Percentiles rank a stretch among this genome's conserved stretches.
phyloP scores from a whole-genome alignment of 73 alveolate genomes.

The Tetrahymena borealis region DNA sequence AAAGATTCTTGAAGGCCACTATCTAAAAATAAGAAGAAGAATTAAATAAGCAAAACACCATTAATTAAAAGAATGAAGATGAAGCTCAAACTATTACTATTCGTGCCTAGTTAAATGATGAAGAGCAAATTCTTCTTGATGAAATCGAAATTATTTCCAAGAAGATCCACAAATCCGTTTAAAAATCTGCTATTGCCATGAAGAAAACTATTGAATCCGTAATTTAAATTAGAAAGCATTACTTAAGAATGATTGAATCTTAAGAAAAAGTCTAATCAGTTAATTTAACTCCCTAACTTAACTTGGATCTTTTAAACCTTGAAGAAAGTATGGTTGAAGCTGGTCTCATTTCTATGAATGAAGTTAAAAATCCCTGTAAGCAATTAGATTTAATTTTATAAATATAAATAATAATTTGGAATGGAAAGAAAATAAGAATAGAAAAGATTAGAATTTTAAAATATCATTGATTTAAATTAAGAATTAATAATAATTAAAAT shows the following conservation, averaged over 20 bases:
- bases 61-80: not conserved
- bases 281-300: not conserved
- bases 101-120: not conserved
- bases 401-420: no score
- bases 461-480: no score
- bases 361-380: not conserved
- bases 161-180: not conserved
- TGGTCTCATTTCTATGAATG: not conserved
- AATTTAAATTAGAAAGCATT: not conserved
- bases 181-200: not conserved
- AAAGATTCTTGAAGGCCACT: not conserved
- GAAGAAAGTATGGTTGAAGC: slow-evolving; percentile 2
- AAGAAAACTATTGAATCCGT: not conserved
- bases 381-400: not conserved
- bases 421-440: not conserved
- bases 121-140: not conserved
- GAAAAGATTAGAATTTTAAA: not conserved
- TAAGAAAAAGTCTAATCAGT: not conserved
- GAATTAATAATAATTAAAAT: not conserved
- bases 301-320: not conserved
- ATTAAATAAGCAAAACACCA: not conserved
- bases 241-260: not conserved
- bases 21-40: not conserved
- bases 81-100: not conserved
- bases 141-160: not conserved